Evolutionary conservation across 257 asterid species (phyloP).

Genomic region (Lycium barbarum): DNA sequence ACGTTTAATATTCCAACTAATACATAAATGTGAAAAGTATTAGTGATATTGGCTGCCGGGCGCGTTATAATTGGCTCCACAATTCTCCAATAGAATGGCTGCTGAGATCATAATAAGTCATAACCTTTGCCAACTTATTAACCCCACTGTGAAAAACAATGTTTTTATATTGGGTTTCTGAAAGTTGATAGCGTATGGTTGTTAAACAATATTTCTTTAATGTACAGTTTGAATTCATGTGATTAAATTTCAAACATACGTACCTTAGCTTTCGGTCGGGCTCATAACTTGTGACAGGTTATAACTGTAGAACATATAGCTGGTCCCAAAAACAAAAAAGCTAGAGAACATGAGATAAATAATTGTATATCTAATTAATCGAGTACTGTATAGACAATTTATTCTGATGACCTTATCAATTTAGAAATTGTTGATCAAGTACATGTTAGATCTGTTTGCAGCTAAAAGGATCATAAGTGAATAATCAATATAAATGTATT

Average conservation of each 20-base stretch:
- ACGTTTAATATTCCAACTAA: constrained; percentile 11
- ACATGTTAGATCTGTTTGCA: not conserved
- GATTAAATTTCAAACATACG: constrained; percentile 15
- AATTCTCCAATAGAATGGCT: constrained; percentile 24
- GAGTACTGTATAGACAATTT: not conserved
- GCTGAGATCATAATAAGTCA: constrained; percentile 9
- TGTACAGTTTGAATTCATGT: not conserved
- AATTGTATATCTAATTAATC: not conserved
- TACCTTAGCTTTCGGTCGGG: not conserved
- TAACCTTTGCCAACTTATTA: not conserved
- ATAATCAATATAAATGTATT: not conserved
- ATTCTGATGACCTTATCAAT: too few relatives aligned
- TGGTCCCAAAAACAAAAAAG: not conserved
- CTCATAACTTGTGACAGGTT: not conserved
- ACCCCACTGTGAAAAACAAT: constrained; percentile 27
- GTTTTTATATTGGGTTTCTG: not conserved
- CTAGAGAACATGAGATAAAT: not conserved
- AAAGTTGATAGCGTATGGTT: constrained; percentile 10
- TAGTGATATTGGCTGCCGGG: not conserved
- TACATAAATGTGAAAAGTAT: not conserved
- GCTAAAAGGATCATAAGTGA: not conserved
- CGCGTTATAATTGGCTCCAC: constrained; percentile 36
- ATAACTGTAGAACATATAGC: not conserved
- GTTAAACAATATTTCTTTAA: not conserved
- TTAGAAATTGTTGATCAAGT: not conserved